Evolutionary conservation across 805 yeast genomes (phyloP), one percentile per base, ranked within the genome.

Genomic region (Ascoidea asiatica): DNA sequence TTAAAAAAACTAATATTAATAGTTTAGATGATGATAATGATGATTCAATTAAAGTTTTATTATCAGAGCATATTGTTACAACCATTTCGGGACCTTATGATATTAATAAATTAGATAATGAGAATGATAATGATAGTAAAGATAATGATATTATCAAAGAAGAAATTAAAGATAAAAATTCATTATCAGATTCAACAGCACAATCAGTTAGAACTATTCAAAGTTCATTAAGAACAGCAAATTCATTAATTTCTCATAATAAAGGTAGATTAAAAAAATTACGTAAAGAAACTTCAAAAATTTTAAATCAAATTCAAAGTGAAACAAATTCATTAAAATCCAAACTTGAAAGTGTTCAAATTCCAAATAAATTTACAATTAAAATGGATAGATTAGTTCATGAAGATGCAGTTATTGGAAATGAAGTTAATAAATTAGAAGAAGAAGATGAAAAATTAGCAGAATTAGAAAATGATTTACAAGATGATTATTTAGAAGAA

Each of bases 401-500:
- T 29, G 35, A 29, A 29, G 35, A 29, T 11, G 2, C 15, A 11
- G 35, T 29, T 15, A 11, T 29, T 11, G 35, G 15, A 29, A 15
- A 8, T 29, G 35, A 29, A 29, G 35, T 15, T 11, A 11, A 11
- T 8, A 8, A 15, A 11, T 29, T 29, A 43, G 54, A 53, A 36
- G 61, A 57, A 39, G 50, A 56, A 3, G 49, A 50, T 19, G 52
- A 54, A 39, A 56, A 48, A 21, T 46, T 51, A 5, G 54, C 52
- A 41, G 54, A 55, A 8, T 47, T 50, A 36, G 67, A 65, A 44
- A 52, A 57, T 6, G 72, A 67, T 46, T 46, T 64, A 5, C 62
- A 62, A 38, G 74, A 69, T 42, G 49, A 56, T 18, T 63, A 63
- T 45, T 43, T 60, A 29, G 65, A 62, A 41, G 63, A 60, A 44